These are phyloP conservation scores for Gaeumannomyces tritici DNA, from an alignment of 2,329 filamentous ascomycete species.

Conservation along the genomic window DNA sequence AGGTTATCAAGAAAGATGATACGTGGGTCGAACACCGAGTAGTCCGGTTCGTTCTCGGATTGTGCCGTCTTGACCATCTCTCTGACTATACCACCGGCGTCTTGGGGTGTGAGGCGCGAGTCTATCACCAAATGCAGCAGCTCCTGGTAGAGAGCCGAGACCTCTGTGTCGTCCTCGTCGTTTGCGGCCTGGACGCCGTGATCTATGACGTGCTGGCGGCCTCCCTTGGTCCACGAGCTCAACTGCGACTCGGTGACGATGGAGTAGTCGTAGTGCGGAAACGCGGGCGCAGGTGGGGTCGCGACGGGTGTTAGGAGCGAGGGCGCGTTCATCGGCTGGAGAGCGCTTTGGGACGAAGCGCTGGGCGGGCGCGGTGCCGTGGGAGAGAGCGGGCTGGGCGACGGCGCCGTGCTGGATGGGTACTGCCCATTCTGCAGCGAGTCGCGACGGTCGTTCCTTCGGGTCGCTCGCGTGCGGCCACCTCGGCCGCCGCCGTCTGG, in stretches of 20 bases:
- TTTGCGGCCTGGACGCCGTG: conserved; percentile 54
- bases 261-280: conserved; percentile 57
- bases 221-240: conserved; percentile 55
- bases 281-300: conserved; percentile 21
- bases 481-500: conserved; percentile 34
- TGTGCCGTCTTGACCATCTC: conserved; percentile 57
- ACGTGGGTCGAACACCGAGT: conserved; percentile 47
- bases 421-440: conserved; percentile 29
- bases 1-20: conserved; percentile 76
- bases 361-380: conserved; percentile 24
- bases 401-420: conserved; percentile 11
- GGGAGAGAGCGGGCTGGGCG: conserved; percentile 17
- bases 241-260: conserved; percentile 64
- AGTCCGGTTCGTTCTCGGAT: conserved; percentile 37
- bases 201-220: conserved; percentile 57
- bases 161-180: conserved; percentile 56
- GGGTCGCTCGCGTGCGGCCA: conserved; percentile 27
- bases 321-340: conserved; percentile 13
- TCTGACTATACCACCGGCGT: conserved; percentile 64
- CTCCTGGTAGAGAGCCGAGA: conserved; percentile 75
- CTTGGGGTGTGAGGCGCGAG: conserved; percentile 52
- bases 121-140: conserved; percentile 68
- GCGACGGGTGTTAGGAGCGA: conserved; percentile 16
- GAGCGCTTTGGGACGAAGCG: conserved; percentile 24
- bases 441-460: conserved; percentile 41